phyloP scores from a whole-genome alignment of 2,329 filamentous ascomycete genomes.

The Aaosphaeria arxii region DNA sequence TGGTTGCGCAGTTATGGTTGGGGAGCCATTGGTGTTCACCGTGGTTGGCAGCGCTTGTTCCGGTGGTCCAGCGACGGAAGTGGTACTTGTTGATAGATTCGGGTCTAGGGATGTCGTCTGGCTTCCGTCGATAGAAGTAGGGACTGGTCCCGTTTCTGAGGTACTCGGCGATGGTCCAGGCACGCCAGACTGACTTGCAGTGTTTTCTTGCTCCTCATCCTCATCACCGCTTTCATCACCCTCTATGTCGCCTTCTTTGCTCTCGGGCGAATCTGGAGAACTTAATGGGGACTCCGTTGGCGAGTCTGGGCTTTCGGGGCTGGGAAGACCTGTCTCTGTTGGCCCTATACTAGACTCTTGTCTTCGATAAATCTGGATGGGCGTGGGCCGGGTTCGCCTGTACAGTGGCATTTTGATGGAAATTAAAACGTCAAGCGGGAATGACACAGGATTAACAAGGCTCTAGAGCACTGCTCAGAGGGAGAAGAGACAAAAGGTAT shows the following conservation, averaged over 20 bases:
- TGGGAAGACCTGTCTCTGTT: constrained; percentile 1
- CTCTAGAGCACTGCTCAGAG: constrained; percentile 5
- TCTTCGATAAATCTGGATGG: constrained; percentile 21
- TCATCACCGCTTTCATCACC: background rate
- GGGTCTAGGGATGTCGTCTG: background rate
- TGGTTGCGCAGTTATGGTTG: background rate
- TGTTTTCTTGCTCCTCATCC: background rate
- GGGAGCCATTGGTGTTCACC: background rate
- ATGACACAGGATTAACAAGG: background rate
- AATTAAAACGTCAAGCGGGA: background rate
- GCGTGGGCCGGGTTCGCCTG: constrained; percentile 24
- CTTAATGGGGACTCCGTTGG: background rate
- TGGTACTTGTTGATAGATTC: background rate
- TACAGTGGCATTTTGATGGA: constrained; percentile 23
- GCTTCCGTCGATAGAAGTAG: background rate
- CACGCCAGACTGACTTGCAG: background rate
- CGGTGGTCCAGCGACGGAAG: background rate
- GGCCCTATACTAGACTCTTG: constrained; percentile 11
- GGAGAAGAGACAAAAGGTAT: background rate
- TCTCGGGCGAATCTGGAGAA: constrained; percentile 3
- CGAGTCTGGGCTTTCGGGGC: constrained; percentile 24
- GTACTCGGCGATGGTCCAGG: background rate
- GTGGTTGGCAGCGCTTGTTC: background rate
- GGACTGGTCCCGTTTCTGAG: background rate
- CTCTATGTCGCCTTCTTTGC: background rate